These are phyloP conservation scores for Stephania yunnanensis DNA, from an alignment of 164 flowering plant species.

Conservation along the genomic window DNA sequence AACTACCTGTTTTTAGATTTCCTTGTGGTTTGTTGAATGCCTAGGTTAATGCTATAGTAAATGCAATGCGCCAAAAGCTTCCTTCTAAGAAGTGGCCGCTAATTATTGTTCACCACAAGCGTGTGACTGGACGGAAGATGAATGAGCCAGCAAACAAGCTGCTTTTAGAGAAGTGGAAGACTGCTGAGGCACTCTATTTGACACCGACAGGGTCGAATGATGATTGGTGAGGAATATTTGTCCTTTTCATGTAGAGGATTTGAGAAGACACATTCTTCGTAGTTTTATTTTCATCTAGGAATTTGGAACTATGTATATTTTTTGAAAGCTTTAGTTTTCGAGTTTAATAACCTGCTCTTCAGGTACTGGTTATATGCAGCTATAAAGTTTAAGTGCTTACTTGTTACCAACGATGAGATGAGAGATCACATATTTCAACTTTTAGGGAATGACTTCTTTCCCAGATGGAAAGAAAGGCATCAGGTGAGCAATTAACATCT, in stretches of 20 bases:
- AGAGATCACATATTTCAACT: conserved; percentile 85
- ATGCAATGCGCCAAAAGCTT: conserved; percentile 73
- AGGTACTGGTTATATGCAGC: conserved; percentile 99
- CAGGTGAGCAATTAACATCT: conserved; percentile 49
- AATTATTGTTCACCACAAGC: conserved; percentile 69
- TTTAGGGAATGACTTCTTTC: conserved; percentile 84
- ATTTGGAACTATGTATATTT: conserved; percentile 1
- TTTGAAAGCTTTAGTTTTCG: conserved; percentile 7
- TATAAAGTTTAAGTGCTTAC: conserved; percentile 71
- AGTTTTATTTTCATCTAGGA: neutral
- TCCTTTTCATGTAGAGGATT: neutral
- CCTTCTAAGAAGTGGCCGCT: conserved; percentile 88
- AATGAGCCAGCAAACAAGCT: conserved; percentile 49
- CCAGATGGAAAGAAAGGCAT: conserved; percentile 96
- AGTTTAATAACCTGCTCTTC: conserved; percentile 37
- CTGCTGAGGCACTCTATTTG: conserved; percentile 80
- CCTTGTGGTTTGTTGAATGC: conserved; percentile 6
- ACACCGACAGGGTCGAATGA: conserved; percentile 96
- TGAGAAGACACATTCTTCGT: neutral
- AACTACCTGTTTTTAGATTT: neutral
- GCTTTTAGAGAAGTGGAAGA: conserved; percentile 73
- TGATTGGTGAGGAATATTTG: conserved; percentile 63
- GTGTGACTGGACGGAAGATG: conserved; percentile 53
- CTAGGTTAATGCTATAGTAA: conserved; percentile 70
- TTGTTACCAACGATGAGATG: conserved; percentile 95